A percentile compares a stretch with the other conserved stretches of the same genome.
These are phyloP conservation scores for Heliosperma pusillum DNA, from an alignment of 148 eudicot genomes.

Conservation along the genomic window DNA sequence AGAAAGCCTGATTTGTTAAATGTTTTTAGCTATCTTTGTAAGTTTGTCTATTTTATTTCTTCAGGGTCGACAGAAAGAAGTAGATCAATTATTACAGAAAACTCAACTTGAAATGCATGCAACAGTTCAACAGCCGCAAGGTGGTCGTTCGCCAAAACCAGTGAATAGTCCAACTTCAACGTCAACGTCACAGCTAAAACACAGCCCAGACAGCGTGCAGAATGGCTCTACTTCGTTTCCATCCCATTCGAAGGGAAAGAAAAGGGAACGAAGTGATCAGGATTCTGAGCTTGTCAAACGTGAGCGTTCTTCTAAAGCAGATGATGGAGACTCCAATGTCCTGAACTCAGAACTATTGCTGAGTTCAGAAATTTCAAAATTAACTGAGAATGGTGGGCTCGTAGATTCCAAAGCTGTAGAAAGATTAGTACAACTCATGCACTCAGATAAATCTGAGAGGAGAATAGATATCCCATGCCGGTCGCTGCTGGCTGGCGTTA, in stretches of 20 bases:
- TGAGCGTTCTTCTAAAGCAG: constrained; percentile 51
- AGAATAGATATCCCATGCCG: constrained; percentile 55
- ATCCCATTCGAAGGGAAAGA: constrained; percentile 52
- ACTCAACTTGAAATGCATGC: constrained; percentile 69
- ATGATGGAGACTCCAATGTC: constrained; percentile 48
- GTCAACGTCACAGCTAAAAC: constrained; percentile 44
- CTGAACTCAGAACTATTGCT: constrained; percentile 43
- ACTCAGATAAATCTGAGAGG: constrained; percentile 53
- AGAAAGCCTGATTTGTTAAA: neutral
- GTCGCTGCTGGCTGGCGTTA: constrained; percentile 61
- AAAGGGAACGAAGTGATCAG: constrained; percentile 72
- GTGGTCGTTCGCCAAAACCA: constrained; percentile 72
- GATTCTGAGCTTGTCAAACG: constrained; percentile 55
- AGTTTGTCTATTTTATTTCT: neutral
- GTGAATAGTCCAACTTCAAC: constrained; percentile 43
- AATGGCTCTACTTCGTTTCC: constrained; percentile 38
- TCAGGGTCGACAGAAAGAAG: constrained; percentile 91
- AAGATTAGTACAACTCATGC: constrained; percentile 83
- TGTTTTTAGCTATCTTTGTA: neutral
- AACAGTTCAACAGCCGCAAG: constrained; percentile 45
- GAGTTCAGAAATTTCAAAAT: constrained; percentile 64
- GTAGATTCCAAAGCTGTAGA: constrained; percentile 67
- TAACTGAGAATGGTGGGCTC: constrained; percentile 73
- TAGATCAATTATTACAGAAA: constrained; percentile 65
- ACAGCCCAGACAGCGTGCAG: constrained; percentile 64